Evolutionary conservation across 257 asterid species (phyloP).

Genomic region (Thymus quinquecostatus): DNA sequence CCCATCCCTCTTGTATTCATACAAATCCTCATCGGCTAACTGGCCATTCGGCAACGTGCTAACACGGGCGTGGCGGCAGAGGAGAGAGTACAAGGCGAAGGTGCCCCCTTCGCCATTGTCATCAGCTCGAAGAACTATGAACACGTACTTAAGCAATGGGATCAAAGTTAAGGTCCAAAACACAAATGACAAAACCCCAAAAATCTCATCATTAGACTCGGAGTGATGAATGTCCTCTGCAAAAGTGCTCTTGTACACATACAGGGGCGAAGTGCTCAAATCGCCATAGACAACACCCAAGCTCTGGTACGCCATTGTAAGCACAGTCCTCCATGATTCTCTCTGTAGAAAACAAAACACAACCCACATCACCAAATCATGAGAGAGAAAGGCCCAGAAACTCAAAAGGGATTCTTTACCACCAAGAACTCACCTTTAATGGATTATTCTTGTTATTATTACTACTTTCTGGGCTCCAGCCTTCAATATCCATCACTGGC

Average conservation of each 20-base stretch:
- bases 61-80: conserved; percentile 88
- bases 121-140: conserved; percentile 86
- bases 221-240: conserved; percentile 96
- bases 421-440: conserved; percentile 59
- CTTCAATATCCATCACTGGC: conserved; percentile 81
- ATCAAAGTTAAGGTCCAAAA: conserved; percentile 94
- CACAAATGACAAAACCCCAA: conserved; percentile 80
- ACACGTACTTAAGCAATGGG: conserved; percentile 83
- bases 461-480: conserved; percentile 42
- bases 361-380: conserved; percentile 8
- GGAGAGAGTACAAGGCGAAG: conserved; percentile 78
- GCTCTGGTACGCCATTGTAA: conserved; percentile 91
- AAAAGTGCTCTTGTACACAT: conserved; percentile 95
- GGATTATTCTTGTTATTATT: conserved; percentile 32
- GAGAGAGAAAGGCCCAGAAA: background rate
- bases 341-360: conserved; percentile 47
- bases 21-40: conserved; percentile 89
- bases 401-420: background rate
- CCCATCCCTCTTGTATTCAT: conserved; percentile 72
- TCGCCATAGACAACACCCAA: conserved; percentile 97
- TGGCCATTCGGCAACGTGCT: conserved; percentile 89
- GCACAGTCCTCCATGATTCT: conserved; percentile 82
- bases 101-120: conserved; percentile 99
- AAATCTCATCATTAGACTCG: conserved; percentile 87
- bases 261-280: conserved; percentile 91